These are phyloP conservation scores for Cicer bijugum DNA, from an alignment of 306 rosid species.

Conservation along the genomic window DNA sequence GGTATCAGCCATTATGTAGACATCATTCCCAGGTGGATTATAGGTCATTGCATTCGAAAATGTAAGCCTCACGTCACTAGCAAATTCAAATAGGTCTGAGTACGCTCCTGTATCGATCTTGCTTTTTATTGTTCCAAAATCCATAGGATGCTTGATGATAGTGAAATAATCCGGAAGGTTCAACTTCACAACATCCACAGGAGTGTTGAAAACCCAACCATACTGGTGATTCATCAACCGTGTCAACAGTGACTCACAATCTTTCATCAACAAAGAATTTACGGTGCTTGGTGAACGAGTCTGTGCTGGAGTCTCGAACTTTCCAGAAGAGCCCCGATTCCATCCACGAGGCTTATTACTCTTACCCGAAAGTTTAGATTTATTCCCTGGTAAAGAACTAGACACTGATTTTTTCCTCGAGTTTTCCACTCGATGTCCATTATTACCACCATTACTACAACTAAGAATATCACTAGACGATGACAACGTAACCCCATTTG, in stretches of 20 bases:
- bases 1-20: slow-evolving; percentile 73
- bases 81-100: slow-evolving; percentile 60
- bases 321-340: slow-evolving; percentile 62
- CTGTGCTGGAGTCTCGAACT: slow-evolving; percentile 50
- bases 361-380: slow-evolving; percentile 39
- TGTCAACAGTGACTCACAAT: slow-evolving; percentile 70
- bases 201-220: slow-evolving; percentile 71
- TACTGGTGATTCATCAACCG: slow-evolving; percentile 64
- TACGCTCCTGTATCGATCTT: slow-evolving; percentile 64
- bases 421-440: slow-evolving; percentile 50
- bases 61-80: slow-evolving; percentile 71
- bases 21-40: slow-evolving; percentile 77
- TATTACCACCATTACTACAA: slow-evolving; percentile 63
- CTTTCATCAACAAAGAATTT: slow-evolving; percentile 65
- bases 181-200: slow-evolving; percentile 78
- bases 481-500: slow-evolving; percentile 60
- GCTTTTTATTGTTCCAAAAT: slow-evolving; percentile 71
- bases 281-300: slow-evolving; percentile 50
- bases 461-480: slow-evolving; percentile 81
- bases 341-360: slow-evolving; percentile 55
- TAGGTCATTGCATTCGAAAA: slow-evolving; percentile 83
- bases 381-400: slow-evolving; percentile 48
- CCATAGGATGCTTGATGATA: slow-evolving; percentile 82
- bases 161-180: slow-evolving; percentile 78
- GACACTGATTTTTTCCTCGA: slow-evolving; percentile 47